A percentile compares a stretch with the other conserved stretches of the same genome.
Conservation (phyloP, 805 yeast genomes). For the Nakazawaea laoshanensis region DNA sequence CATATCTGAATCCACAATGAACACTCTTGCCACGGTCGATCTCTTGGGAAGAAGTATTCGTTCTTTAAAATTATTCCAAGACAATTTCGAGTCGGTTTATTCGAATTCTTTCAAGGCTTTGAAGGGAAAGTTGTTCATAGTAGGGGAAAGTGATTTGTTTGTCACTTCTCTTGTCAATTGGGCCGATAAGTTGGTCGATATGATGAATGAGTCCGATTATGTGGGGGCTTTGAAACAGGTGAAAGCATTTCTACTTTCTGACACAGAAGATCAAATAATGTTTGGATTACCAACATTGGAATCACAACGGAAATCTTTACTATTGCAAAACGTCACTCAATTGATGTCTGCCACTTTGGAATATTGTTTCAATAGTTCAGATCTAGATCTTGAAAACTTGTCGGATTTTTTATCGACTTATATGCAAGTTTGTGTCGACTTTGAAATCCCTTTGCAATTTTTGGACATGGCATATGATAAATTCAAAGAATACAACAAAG, state of each 20-base stretch:
- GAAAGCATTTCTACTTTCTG: constrained; percentile 40
- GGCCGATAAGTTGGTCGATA: constrained; percentile 53
- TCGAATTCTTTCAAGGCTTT: constrained; percentile 25
- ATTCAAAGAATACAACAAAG: constrained; percentile 24
- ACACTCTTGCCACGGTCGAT: constrained; percentile 26
- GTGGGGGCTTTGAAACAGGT: constrained; percentile 50
- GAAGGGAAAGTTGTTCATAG: constrained; percentile 39
- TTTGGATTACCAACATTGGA: constrained; percentile 48
- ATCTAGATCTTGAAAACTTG: constrained; percentile 15
- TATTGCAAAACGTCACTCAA: constrained; percentile 46
- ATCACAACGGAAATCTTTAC: constrained; percentile 33
- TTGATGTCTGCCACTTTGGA: constrained; percentile 46
- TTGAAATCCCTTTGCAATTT: constrained; percentile 25
- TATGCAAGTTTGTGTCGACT: constrained; percentile 31
- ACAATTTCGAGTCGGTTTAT: constrained; percentile 12
- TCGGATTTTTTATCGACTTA: constrained; percentile 25
- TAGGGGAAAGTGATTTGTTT: constrained; percentile 43
- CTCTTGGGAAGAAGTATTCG: constrained; percentile 30
- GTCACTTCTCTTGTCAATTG: constrained; percentile 58
- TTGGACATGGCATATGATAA: constrained; percentile 38
- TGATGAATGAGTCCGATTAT: constrained; percentile 41
- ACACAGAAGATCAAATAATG: constrained; percentile 34
- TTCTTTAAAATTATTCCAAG: background rate
- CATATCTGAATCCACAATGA: constrained; percentile 30
- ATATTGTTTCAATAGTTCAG: constrained; percentile 22